These are phyloP conservation scores for Colletotrichum cereale DNA, from an alignment of 2,329 filamentous ascomycete genomes.

Conservation along the genomic window DNA sequence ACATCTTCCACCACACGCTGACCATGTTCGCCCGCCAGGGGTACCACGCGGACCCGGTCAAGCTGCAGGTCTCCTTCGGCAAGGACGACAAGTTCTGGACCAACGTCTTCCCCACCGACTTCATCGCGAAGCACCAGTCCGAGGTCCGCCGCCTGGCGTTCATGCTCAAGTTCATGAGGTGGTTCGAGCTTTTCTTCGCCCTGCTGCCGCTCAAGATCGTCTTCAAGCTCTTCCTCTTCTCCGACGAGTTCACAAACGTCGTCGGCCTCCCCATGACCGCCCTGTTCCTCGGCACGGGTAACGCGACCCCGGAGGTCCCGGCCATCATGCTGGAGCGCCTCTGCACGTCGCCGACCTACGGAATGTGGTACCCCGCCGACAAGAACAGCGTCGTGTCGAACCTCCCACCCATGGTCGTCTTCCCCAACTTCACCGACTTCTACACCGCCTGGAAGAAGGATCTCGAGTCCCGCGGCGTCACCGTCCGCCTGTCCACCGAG, in stretches of 20 bases:
- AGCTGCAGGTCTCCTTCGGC: slow-evolving; percentile 71
- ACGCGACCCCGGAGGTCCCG: slow-evolving; percentile 76
- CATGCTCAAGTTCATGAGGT: slow-evolving; percentile 66
- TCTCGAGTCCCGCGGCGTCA: slow-evolving; percentile 64
- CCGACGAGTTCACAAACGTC: slow-evolving; percentile 75
- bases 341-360: slow-evolving; percentile 65
- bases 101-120: slow-evolving; percentile 70
- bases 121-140: slow-evolving; percentile 64
- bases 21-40: slow-evolving; percentile 70
- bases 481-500: slow-evolving; percentile 67
- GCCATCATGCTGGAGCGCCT: slow-evolving; percentile 71
- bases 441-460: slow-evolving; percentile 69
- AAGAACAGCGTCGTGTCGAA: slow-evolving; percentile 62
- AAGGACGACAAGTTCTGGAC: slow-evolving; percentile 72
- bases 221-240: slow-evolving; percentile 74
- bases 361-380: slow-evolving; percentile 66
- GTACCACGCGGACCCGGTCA: slow-evolving; percentile 61
- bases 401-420: slow-evolving; percentile 72
- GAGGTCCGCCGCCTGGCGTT: slow-evolving; percentile 66
- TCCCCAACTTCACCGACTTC: slow-evolving; percentile 69
- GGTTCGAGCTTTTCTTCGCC: slow-evolving; percentile 67
- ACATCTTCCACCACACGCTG: slow-evolving; percentile 74
- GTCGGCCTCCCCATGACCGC: slow-evolving; percentile 66
- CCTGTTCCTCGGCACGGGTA: slow-evolving; percentile 76
- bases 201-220: slow-evolving; percentile 71